Conservation (phyloP, 164 flowering plant species). For the Houttuynia cordata region DNA sequence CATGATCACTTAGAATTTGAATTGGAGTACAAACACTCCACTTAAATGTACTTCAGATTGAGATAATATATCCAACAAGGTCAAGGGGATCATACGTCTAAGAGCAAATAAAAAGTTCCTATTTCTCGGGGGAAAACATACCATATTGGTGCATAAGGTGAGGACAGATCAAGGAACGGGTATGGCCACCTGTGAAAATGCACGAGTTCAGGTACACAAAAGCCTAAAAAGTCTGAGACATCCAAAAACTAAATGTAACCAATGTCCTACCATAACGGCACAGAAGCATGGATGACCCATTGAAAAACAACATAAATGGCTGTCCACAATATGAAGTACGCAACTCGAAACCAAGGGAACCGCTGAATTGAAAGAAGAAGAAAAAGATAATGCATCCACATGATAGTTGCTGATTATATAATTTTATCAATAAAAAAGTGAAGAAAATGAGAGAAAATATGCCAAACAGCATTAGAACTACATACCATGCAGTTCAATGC, state of each 20-base stretch:
- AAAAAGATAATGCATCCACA: too few relatives aligned
- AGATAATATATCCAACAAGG: background rate
- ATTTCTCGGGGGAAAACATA: constrained; percentile 7
- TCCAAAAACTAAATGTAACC: background rate
- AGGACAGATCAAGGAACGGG: constrained; percentile 58
- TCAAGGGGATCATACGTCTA: background rate
- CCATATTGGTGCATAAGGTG: constrained; percentile 50
- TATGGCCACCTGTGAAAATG: constrained; percentile 41
- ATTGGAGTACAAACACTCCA: too few relatives aligned
- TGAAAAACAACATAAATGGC: constrained; percentile 54
- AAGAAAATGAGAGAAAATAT: background rate
- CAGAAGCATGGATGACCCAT: constrained; percentile 75
- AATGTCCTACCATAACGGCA: constrained; percentile 35
- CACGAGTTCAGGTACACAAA: background rate
- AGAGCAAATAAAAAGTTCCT: too few relatives aligned
- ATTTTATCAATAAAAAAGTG: background rate
- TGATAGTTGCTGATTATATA: background rate
- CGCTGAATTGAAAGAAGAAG: constrained; percentile 42
- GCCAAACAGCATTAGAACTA: background rate
- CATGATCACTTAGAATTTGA: too few relatives aligned
- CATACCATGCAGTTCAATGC: constrained; percentile 72
- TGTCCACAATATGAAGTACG: constrained; percentile 81
- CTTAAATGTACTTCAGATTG: background rate
- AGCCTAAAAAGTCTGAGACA: background rate
- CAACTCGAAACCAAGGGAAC: constrained; percentile 80